Evolutionary conservation across 2,329 filamentous ascomycete species (phyloP).

Genomic region (Monosporascus sp.): DNA sequence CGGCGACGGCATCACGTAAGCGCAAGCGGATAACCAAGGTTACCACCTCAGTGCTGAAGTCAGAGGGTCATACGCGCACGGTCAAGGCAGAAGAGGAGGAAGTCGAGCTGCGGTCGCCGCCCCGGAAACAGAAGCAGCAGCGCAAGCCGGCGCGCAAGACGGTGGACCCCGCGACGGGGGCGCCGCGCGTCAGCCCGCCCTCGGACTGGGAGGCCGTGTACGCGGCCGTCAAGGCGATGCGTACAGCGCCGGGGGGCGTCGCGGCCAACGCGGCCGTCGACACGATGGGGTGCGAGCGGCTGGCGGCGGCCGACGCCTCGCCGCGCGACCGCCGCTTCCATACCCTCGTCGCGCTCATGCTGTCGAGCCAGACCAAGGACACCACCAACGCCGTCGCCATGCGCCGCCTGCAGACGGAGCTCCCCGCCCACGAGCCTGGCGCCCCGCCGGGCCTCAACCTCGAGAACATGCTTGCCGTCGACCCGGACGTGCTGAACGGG

Average conservation of each 20-base stretch:
- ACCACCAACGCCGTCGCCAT: conserved; percentile 84
- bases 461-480: conserved; percentile 69
- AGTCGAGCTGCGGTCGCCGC: conserved; percentile 1
- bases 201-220: conserved; percentile 70
- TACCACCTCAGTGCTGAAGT: not conserved
- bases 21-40: conserved; percentile 18
- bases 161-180: conserved; percentile 15
- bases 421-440: conserved; percentile 46
- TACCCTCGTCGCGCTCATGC: conserved; percentile 81
- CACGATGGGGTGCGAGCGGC: conserved; percentile 89
- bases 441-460: conserved; percentile 58
- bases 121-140: conserved; percentile 1
- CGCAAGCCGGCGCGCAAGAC: conserved; percentile 23
- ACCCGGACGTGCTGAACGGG: conserved; percentile 59
- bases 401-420: conserved; percentile 68
- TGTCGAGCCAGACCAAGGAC: conserved; percentile 90
- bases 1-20: conserved; percentile 13
- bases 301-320: conserved; percentile 51
- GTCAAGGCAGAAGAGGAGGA: conserved; percentile 12
- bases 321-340: conserved; percentile 67
- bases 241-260: conserved; percentile 40
- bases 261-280: conserved; percentile 80
- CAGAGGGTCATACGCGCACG: not conserved
- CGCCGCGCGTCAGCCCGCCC: conserved; percentile 16
- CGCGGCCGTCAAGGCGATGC: conserved; percentile 71